These are phyloP conservation scores for Magnaporthiopsis incrustans DNA, from an alignment of 2,329 filamentous ascomycete species.

Conservation along the genomic window DNA sequence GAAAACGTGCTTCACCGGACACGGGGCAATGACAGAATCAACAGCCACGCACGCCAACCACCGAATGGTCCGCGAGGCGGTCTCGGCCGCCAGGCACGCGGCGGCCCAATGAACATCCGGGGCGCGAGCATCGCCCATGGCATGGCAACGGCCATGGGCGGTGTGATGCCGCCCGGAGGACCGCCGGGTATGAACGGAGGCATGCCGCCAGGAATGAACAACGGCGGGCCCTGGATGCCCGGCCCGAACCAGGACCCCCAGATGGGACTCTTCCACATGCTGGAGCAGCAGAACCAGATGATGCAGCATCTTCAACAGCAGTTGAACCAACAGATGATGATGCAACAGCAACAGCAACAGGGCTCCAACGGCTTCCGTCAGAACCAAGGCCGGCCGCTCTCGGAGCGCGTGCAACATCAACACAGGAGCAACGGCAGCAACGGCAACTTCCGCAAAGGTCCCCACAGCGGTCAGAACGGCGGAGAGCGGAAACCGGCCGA, in stretches of 20 bases:
- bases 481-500: conserved; percentile 23
- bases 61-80: conserved; percentile 63
- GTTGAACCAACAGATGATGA: conserved; percentile 46
- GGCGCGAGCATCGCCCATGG: conserved; percentile 42
- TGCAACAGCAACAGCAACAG: conserved; percentile 32
- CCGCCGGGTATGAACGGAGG: conserved; percentile 28
- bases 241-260: conserved; percentile 27
- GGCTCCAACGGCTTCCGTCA: conserved; percentile 26
- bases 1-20: conserved; percentile 77
- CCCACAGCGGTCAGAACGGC: conserved; percentile 21
- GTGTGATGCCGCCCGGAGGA: conserved; percentile 17
- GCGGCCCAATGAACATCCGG: conserved; percentile 36
- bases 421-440: conserved; percentile 42
- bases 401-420: conserved; percentile 61
- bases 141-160: conserved; percentile 31
- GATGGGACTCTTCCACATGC: conserved; percentile 60
- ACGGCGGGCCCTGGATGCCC: conserved; percentile 35
- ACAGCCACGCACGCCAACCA: conserved; percentile 62
- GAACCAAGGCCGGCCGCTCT: conserved; percentile 53
- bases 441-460: conserved; percentile 13
- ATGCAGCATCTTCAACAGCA: conserved; percentile 68
- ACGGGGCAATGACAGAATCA: conserved; percentile 73
- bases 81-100: conserved; percentile 36
- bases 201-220: conserved; percentile 33
- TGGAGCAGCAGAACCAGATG: conserved; percentile 82